Evolutionary conservation across 2,329 filamentous ascomycete species (phyloP).

Genomic region (Clarireedia paspali): DNA sequence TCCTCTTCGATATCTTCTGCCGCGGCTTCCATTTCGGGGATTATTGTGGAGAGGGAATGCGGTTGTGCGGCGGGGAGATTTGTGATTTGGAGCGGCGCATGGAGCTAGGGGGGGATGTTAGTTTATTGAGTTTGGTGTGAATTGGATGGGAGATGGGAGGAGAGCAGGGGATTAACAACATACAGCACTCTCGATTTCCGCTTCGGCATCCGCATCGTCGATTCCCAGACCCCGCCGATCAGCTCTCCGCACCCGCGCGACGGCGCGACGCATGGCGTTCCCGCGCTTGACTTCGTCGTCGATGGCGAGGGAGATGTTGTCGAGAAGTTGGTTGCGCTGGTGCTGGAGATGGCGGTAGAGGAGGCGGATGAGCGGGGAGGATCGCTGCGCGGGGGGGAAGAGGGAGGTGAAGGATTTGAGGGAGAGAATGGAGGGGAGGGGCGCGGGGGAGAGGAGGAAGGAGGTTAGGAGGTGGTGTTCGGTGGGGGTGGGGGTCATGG

Average conservation of each 20-base stretch:
- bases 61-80: slow-evolving; percentile 38
- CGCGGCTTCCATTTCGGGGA: slow-evolving; percentile 63
- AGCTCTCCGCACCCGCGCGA: slow-evolving; percentile 45
- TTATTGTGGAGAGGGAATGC: slow-evolving; percentile 57
- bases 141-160: no score
- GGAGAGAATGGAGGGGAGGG: slow-evolving; percentile 65
- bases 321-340: slow-evolving; percentile 61
- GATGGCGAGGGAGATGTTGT: slow-evolving; percentile 59
- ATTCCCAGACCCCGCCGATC: slow-evolving; percentile 50
- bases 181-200: slow-evolving; percentile 45
- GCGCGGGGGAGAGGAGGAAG: slow-evolving; percentile 71
- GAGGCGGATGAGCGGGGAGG: slow-evolving; percentile 24
- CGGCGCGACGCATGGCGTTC: slow-evolving; percentile 48
- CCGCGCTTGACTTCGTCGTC: slow-evolving; percentile 56
- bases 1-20: slow-evolving; percentile 59
- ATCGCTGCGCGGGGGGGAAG: slow-evolving; percentile 53
- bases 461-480: slow-evolving; percentile 69
- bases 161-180: slow-evolving; percentile 25
- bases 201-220: slow-evolving; percentile 45
- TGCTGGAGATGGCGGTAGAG: slow-evolving; percentile 76
- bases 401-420: slow-evolving; percentile 68
- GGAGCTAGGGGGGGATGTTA: neutral
- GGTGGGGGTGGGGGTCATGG: slow-evolving; percentile 34
- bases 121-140: no score
- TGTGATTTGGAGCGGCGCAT: slow-evolving; percentile 27